phyloP scores from a whole-genome alignment of 208 protist genomes.

The Wallacemonas collosoma region DNA sequence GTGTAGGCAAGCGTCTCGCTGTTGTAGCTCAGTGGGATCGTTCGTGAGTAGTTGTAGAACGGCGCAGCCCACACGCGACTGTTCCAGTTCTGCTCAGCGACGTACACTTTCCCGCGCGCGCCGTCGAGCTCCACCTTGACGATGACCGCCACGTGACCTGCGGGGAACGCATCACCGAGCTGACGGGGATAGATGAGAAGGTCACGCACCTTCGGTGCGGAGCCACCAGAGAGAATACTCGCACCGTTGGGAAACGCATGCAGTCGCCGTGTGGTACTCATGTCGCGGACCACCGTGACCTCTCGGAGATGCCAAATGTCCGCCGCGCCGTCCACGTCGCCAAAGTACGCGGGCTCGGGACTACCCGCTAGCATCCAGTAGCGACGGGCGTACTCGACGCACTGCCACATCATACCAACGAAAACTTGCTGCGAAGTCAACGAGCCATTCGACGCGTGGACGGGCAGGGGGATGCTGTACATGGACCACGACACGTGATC shows the following conservation, averaged over 20 bases:
- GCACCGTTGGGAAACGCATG: slow-evolving; percentile 22
- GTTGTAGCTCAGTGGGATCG: slow-evolving; percentile 20
- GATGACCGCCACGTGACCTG: slow-evolving; percentile 40
- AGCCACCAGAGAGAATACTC: slow-evolving; percentile 11
- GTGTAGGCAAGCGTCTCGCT: slow-evolving; percentile 5
- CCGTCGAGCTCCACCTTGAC: slow-evolving; percentile 14
- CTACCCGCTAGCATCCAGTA: slow-evolving; percentile 54
- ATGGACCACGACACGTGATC: slow-evolving; percentile 21
- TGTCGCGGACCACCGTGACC: slow-evolving; percentile 13
- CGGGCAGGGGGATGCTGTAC: neutral
- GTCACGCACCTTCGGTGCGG: slow-evolving; percentile 19
- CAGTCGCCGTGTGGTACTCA: slow-evolving; percentile 2
- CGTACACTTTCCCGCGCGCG: slow-evolving; percentile 17
- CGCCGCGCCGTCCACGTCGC: slow-evolving; percentile 38
- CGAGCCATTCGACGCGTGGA: neutral
- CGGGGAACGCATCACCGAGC: slow-evolving; percentile 21
- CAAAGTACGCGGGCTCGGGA: slow-evolving; percentile 41
- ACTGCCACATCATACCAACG: slow-evolving; percentile 50
- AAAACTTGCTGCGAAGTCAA: neutral
- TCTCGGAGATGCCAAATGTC: slow-evolving; percentile 45
- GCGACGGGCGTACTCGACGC: slow-evolving; percentile 63
- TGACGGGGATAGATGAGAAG: slow-evolving; percentile 29
- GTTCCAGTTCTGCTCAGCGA: slow-evolving; percentile 47
- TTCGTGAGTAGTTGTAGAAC: slow-evolving; percentile 28
- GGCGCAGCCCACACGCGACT: slow-evolving; percentile 25